These are phyloP conservation scores for Taphrina populina DNA, from an alignment of 1,139 yeast genomes.

Conservation along the genomic window DNA sequence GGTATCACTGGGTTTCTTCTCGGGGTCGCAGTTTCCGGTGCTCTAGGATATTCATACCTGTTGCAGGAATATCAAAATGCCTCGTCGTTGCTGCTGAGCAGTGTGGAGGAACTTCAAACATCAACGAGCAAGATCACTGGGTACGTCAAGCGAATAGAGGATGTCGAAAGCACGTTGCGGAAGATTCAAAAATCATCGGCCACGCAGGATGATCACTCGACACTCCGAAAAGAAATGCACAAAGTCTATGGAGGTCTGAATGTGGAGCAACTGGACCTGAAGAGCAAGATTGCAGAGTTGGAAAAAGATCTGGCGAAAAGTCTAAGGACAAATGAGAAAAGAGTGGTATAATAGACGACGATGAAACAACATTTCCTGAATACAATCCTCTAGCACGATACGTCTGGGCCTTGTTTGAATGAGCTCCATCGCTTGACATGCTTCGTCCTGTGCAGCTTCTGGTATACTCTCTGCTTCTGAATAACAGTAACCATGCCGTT, in stretches of 20 bases:
- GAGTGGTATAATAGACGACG: constrained; percentile 8
- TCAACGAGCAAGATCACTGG: constrained; percentile 25
- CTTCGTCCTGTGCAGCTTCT: too few species aligned
- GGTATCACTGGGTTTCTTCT: constrained; percentile 35
- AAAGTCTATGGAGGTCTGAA: constrained; percentile 32
- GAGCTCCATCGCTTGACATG: too few species aligned
- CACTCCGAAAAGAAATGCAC: constrained; percentile 33
- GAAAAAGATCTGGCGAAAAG: constrained; percentile 27
- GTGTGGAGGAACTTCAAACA: constrained; percentile 34
- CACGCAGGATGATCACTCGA: constrained; percentile 27
- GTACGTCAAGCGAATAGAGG: constrained; percentile 30
- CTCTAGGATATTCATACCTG: constrained; percentile 31
- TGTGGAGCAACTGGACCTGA: constrained; percentile 30
- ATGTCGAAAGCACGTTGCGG: constrained; percentile 28
- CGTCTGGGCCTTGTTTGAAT: too few species aligned
- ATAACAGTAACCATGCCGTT: too few species aligned
- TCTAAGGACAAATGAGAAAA: constrained; percentile 15
- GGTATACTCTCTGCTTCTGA: too few species aligned
- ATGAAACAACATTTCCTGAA: too few species aligned
- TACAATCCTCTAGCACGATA: too few species aligned
- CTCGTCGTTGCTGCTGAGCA: constrained; percentile 15
- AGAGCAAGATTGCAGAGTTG: constrained; percentile 27
- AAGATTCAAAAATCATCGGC: constrained; percentile 24
- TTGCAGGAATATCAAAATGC: constrained; percentile 34
- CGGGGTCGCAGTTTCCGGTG: constrained; percentile 34